Conservation (phyloP, 2,329 filamentous ascomycete genomes). For the Aspergillus flavus region DNA sequence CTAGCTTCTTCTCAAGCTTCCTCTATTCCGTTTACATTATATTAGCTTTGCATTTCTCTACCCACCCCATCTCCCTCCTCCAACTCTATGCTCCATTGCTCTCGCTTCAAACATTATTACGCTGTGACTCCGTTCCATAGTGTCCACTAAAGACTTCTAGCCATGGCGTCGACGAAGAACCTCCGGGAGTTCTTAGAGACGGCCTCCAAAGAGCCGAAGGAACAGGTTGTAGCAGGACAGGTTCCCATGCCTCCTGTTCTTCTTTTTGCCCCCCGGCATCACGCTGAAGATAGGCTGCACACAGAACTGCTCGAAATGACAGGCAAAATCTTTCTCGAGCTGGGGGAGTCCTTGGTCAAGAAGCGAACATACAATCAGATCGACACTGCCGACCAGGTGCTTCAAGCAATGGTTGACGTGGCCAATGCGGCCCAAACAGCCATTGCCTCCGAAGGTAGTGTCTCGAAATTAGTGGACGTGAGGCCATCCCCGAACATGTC, state of each 20-base stretch:
- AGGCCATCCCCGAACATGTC: background rate
- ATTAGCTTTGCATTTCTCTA: too few relatives aligned
- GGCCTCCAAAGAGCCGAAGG: background rate
- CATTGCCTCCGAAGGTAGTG: rapidly evolving
- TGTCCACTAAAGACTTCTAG: too few relatives aligned
- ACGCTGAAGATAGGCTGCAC: background rate
- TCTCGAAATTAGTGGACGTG: background rate
- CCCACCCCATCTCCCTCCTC: too few relatives aligned
- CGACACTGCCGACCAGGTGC: background rate
- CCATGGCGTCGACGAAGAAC: background rate
- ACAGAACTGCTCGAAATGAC: background rate
- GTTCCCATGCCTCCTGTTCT: background rate
- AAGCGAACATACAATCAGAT: background rate
- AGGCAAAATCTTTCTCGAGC: background rate
- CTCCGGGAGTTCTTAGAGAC: background rate
- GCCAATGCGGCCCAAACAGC: too few relatives aligned
- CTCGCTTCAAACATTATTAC: too few relatives aligned
- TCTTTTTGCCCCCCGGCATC: background rate
- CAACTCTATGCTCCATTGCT: too few relatives aligned
- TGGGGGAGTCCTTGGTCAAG: background rate
- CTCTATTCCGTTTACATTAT: too few relatives aligned
- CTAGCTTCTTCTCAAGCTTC: too few relatives aligned
- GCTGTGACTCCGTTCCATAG: too few relatives aligned
- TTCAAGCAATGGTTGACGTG: background rate
- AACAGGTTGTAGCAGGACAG: background rate